Evolutionary conservation across 108 stramenopile species (phyloP).

Genomic region (Halocafeteria seosinensis): DNA sequence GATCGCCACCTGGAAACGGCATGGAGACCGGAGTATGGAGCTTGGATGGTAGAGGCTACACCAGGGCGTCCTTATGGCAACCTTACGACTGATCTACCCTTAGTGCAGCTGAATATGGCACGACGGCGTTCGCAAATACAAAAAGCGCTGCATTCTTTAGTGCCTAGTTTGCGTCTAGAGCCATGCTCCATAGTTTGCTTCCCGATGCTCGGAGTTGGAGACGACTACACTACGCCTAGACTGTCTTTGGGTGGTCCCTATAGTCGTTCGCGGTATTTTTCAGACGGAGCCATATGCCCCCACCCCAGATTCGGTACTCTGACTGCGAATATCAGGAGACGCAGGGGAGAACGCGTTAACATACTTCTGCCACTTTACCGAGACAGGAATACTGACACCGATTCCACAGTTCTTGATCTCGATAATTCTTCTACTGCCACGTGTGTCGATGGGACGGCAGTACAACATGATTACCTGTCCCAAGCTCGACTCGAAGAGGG

Average conservation of each 20-base stretch:
- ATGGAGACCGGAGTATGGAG: constrained; percentile 89
- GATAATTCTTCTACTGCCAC: too few relatives aligned
- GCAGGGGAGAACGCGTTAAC: constrained; percentile 71
- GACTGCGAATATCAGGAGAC: constrained; percentile 74
- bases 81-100: constrained; percentile 66
- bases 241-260: constrained; percentile 55
- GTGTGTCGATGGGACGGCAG: too few relatives aligned
- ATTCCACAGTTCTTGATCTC: too few relatives aligned
- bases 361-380: constrained; percentile 79
- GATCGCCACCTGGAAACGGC: constrained; percentile 51
- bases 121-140: constrained; percentile 72
- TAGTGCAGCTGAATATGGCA: constrained; percentile 95
- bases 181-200: constrained; percentile 74
- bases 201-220: constrained; percentile 61
- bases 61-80: constrained; percentile 75
- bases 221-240: constrained; percentile 56
- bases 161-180: constrained; percentile 58
- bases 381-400: constrained; percentile 62
- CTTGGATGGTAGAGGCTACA: constrained; percentile 97
- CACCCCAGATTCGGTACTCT: constrained; percentile 93
- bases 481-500: too few relatives aligned
- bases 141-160: constrained; percentile 45
- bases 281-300: constrained; percentile 85
- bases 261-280: constrained; percentile 68
- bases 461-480: too few relatives aligned